Evolutionary conservation across 2,329 filamentous ascomycete species (phyloP), one percentile per base, ranked within the genome.

Genomic region (Phyllosticta citriasiana): DNA sequence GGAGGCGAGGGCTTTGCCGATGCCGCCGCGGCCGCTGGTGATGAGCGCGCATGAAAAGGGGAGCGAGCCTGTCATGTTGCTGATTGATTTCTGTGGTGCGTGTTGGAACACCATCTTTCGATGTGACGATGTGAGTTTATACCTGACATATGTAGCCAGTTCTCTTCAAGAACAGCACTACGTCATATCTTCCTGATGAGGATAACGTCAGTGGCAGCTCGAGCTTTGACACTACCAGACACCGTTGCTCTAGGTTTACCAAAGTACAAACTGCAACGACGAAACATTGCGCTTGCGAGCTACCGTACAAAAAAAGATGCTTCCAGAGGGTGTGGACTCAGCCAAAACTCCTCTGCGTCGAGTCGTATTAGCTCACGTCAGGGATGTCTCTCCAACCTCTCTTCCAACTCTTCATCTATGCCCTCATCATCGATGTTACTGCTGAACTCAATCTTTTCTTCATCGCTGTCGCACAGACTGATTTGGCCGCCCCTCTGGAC

Each of bases 1-100:
- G 55, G 79, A 67, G 0, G 79, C 74, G 19, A 83, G 70, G 1
- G 76, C 79, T 60, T 75, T 75, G 57, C 81, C 80, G 24, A 84
- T 80, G 35, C 81, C 81, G 19, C 80, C 79, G 0, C 72, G 79
- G 19, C 80, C 81, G 4, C 80, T 67, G 30, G 67, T 67, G 9
- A 70, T 61, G 56, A 82, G 71, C 8, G 79, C 80, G 64, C 76
- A 79, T 0, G 76, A 74, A 67, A 77, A 75, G 59, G 64, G 64
- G 59, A 74, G 69, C 9, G 67, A 69, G 51, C 67, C 47, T 5
- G 53, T 16, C 58, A 56, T 40, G 10, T 47, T 40, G 40, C n/a
- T 6, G 9, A 30, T 30, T 30, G 27, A 8, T 30, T 30, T 30
- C 27, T 30, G 27, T 7, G 27, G n/a, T n/a, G 40, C 2, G 19